Percentiles rank a stretch among this genome's conserved stretches.
Conservation (phyloP, 345 rosid species). For the Citrus sp. region DNA sequence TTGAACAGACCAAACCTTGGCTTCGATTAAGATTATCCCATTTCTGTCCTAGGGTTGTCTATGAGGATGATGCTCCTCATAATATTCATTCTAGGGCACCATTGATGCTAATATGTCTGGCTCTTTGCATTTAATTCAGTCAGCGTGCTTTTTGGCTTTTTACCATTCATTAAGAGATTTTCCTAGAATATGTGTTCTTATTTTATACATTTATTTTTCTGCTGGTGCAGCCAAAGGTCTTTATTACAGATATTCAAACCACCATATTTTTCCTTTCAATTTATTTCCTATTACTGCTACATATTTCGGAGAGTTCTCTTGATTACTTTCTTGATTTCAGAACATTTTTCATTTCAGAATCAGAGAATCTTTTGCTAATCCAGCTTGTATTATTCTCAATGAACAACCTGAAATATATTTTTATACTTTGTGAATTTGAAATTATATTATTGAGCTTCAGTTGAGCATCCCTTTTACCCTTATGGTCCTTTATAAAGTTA, state of each 20-base stretch:
- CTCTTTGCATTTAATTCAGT: neutral
- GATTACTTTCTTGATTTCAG: neutral
- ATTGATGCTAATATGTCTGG: neutral
- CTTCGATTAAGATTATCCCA: neutral
- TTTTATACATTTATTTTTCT: neutral
- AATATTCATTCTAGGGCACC: neutral
- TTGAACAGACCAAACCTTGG: neutral
- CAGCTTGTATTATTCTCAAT: neutral
- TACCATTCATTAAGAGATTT: neutral
- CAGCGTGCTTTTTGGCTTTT: neutral
- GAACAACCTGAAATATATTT: neutral
- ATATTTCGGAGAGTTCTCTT: neutral
- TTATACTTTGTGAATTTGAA: neutral
- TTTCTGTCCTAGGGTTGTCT: neutral
- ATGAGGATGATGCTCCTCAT: neutral
- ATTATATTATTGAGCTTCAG: neutral
- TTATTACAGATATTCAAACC: neutral
- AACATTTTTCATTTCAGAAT: neutral
- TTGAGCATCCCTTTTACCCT: neutral
- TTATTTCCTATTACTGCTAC: neutral
- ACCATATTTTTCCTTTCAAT: neutral
- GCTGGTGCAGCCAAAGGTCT: neutral
- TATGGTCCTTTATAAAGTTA: neutral
- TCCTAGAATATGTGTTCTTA: neutral
- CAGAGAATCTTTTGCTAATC: neutral